Percentiles rank a stretch among this genome's conserved stretches.
Evolutionary conservation across 306 rosid genomes (phyloP).

Genomic region (Dryas alaskensis): DNA sequence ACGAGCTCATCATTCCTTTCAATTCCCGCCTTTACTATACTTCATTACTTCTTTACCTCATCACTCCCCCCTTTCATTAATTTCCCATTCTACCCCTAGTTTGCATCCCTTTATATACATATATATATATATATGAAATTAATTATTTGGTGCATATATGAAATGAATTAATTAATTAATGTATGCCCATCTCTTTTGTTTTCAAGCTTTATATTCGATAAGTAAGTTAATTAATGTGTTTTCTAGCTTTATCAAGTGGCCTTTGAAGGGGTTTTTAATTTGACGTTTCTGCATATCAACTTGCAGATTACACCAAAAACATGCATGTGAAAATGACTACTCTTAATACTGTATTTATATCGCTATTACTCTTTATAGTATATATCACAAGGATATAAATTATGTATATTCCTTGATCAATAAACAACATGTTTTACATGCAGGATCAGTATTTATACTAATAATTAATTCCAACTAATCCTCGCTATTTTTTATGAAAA

Average conservation of each 20-base stretch:
- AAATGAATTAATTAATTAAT: too few species aligned
- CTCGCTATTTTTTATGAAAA: too few species aligned
- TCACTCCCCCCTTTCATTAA: constrained; percentile 6
- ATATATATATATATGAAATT: neutral
- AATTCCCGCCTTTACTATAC: constrained; percentile 4
- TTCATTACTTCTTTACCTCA: constrained; percentile 1
- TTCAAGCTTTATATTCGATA: neutral
- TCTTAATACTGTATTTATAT: neutral
- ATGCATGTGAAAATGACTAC: neutral
- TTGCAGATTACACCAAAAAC: constrained; percentile 12
- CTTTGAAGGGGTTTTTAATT: neutral
- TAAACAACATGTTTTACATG: too few species aligned
- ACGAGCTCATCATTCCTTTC: constrained; percentile 54
- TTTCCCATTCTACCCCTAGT: constrained; percentile 38
- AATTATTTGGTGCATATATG: too few species aligned
- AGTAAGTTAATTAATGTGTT: neutral
- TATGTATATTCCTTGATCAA: too few species aligned
- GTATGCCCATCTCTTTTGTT: neutral
- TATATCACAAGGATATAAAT: too few species aligned
- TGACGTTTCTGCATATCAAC: constrained; percentile 6
- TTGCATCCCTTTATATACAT: neutral
- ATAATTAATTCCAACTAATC: too few species aligned
- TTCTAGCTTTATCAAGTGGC: neutral
- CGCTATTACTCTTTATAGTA: too few species aligned
- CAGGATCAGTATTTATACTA: too few species aligned